Conservation (phyloP, 768 basidiomycete species). For the Tylopilus cervinicoccineus region DNA sequence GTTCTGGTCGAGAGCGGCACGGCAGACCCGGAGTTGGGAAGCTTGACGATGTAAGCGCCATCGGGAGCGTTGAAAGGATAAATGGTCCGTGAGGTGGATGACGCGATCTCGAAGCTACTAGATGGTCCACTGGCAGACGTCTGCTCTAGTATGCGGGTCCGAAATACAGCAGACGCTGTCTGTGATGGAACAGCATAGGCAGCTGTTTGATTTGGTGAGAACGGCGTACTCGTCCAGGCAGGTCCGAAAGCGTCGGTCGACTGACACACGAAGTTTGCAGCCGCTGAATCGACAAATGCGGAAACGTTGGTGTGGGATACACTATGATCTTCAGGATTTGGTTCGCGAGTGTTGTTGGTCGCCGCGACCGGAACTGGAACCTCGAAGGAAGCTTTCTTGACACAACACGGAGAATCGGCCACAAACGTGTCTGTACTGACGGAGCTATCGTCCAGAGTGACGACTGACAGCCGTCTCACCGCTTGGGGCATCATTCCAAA, state of each 20-base stretch:
- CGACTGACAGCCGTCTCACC: slow-evolving; percentile 6
- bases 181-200: background rate
- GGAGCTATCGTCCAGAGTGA: slow-evolving; percentile 10
- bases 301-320: background rate
- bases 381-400: slow-evolving; percentile 6
- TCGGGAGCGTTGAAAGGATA: slow-evolving; percentile 4
- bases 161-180: background rate
- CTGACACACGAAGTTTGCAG: background rate
- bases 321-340: background rate
- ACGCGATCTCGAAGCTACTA: background rate
- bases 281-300: background rate
- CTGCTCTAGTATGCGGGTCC: background rate
- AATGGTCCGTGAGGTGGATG: slow-evolving; percentile 4
- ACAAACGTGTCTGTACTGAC: slow-evolving; percentile 22
- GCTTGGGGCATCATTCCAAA: slow-evolving; percentile 2
- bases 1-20: background rate
- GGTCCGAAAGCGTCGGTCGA: slow-evolving; percentile 11
- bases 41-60: slow-evolving; percentile 13
- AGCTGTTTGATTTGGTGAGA: background rate
- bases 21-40: slow-evolving; percentile 4
- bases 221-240: slow-evolving; percentile 16
- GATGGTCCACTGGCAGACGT: background rate
- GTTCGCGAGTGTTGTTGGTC: background rate
- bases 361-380: slow-evolving; percentile 3
- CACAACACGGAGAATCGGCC: slow-evolving; percentile 17